Conservation (phyloP, 108 stramenopile genomes). For the Cylindrotheca closterium region DNA sequence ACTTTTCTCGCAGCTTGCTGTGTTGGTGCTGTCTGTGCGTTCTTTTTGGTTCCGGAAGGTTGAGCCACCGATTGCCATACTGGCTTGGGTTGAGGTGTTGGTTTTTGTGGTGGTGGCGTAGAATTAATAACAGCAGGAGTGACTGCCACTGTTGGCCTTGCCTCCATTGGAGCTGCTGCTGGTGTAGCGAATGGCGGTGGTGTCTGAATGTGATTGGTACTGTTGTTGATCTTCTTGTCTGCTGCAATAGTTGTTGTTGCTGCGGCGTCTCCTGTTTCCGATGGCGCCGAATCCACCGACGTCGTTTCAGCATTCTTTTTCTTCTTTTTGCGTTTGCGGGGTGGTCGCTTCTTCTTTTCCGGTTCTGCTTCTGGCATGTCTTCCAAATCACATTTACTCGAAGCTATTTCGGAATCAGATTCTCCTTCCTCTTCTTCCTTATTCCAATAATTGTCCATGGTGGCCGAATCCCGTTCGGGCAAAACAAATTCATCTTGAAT, state of each 20-base stretch:
- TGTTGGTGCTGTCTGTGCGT: not conserved
- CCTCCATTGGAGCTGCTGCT: no score
- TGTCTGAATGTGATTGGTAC: no score
- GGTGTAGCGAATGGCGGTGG: no score
- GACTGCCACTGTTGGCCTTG: no score
- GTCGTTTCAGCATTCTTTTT: constrained; percentile 35
- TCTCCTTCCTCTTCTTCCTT: constrained; percentile 69
- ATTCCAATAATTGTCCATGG: constrained; percentile 83
- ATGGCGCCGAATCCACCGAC: not conserved
- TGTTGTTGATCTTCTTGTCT: no score
- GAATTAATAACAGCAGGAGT: not conserved
- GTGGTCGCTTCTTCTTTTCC: constrained; percentile 78
- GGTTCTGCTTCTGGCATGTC: constrained; percentile 6
- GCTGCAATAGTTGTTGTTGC: not conserved
- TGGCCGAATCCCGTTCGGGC: constrained; percentile 54
- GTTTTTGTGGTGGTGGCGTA: not conserved
- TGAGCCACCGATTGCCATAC: constrained; percentile 22
- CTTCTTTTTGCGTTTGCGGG: constrained; percentile 75
- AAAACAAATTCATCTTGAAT: constrained; percentile 75
- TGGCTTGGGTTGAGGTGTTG: constrained; percentile 15
- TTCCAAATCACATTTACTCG: constrained; percentile 45
- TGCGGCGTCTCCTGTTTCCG: not conserved
- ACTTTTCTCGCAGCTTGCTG: constrained; percentile 1
- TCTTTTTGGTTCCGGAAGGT: not conserved
- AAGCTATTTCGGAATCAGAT: constrained; percentile 78